Percentiles rank a stretch among this genome's conserved stretches.
These are phyloP conservation scores for Penicillium capsulatum DNA, from an alignment of 2,329 filamentous ascomycete species.

Conservation along the genomic window DNA sequence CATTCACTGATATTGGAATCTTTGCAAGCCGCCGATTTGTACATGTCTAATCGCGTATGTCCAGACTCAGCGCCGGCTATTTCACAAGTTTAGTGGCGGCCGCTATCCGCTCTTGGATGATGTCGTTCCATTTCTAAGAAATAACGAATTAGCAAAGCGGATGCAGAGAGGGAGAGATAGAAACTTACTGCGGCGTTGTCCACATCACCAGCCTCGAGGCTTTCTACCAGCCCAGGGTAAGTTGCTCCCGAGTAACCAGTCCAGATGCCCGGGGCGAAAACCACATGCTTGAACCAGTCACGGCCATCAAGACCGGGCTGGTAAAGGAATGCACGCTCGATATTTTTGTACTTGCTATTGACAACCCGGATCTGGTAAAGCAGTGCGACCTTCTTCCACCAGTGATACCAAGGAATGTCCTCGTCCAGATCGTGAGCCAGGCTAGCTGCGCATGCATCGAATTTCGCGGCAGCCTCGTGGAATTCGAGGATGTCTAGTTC, in stretches of 20 bases:
- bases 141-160: conserved; percentile 8
- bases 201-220: conserved; percentile 50
- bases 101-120: conserved; percentile 36
- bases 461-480: conserved; percentile 44
- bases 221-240: conserved; percentile 62
- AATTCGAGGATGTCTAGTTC: conserved; percentile 50
- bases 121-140: conserved; percentile 39
- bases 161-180: not conserved
- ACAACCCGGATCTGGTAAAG: conserved; percentile 60
- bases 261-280: conserved; percentile 88
- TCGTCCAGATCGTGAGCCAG: conserved; percentile 49
- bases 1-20: too few relatives aligned
- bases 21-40: too few relatives aligned
- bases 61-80: conserved; percentile 8
- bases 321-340: conserved; percentile 79
- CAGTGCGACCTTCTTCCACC: conserved; percentile 63
- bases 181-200: conserved; percentile 50
- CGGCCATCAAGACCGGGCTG: conserved; percentile 71
- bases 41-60: too few relatives aligned
- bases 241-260: conserved; percentile 79
- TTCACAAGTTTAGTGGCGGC: conserved; percentile 31
- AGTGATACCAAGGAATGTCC: conserved; percentile 73
- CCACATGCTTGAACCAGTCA: conserved; percentile 89
- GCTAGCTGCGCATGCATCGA: conserved; percentile 50
- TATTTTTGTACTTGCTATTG: conserved; percentile 76